Evolutionary conservation across 2,329 filamentous ascomycete species (phyloP).

Genomic region (Aspergillus costaricaensis): DNA sequence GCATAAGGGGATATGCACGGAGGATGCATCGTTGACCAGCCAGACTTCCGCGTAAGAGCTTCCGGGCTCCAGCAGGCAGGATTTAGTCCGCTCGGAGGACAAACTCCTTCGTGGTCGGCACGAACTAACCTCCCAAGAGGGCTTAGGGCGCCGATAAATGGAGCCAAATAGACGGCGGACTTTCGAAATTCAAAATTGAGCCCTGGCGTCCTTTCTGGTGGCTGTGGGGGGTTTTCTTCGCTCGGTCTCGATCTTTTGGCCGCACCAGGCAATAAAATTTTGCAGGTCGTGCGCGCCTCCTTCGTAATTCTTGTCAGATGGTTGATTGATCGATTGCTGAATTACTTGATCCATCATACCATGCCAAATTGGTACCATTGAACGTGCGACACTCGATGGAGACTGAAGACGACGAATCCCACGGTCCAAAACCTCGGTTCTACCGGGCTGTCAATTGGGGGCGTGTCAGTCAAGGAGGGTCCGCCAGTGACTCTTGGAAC

Average conservation of each 20-base stretch:
- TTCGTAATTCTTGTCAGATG: not conserved
- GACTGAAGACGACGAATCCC: not conserved
- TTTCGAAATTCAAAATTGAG: conserved; percentile 10
- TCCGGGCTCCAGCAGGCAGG: conserved; percentile 19
- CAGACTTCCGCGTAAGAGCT: conserved; percentile 17
- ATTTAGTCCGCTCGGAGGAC: conserved; percentile 12
- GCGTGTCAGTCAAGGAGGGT: conserved; percentile 6
- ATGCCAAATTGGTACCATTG: not conserved
- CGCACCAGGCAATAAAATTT: not conserved
- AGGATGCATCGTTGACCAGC: conserved; percentile 11
- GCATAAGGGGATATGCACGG: conserved; percentile 5
- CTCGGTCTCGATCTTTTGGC: conserved; percentile 4
- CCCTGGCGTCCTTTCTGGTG: conserved; percentile 7
- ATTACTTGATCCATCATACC: not conserved
- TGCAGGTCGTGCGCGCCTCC: not conserved
- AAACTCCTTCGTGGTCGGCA: conserved; percentile 4
- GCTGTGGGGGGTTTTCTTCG: conserved; percentile 1
- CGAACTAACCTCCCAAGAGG: conserved; percentile 4
- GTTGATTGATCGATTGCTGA: not conserved
- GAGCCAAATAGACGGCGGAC: not conserved
- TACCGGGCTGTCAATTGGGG: conserved; percentile 6
- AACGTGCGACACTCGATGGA: not conserved
- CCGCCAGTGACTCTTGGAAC: conserved; percentile 1
- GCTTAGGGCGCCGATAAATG: conserved; percentile 2
- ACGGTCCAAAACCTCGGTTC: not conserved